These are phyloP conservation scores for Catharanthus roseus DNA, from an alignment of 257 asterid genomes.

Conservation along the genomic window DNA sequence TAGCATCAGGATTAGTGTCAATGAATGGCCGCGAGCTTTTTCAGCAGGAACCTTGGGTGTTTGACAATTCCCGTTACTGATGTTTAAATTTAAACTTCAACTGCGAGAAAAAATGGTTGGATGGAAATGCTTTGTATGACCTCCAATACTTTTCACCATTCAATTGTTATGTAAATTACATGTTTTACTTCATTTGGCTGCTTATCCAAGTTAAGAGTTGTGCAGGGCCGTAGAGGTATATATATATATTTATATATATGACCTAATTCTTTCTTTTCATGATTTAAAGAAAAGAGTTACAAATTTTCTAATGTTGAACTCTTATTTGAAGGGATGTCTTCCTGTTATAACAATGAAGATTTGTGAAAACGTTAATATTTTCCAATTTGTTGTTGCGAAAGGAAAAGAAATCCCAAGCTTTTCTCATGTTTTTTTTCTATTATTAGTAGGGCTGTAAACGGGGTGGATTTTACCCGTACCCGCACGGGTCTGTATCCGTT, in stretches of 20 bases:
- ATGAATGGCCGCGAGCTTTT: slow-evolving; percentile 91
- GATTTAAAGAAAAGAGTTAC: no score
- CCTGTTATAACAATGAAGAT: no score
- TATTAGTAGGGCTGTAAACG: no score
- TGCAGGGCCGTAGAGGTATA: background rate
- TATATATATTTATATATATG: no score
- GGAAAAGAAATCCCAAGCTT: no score
- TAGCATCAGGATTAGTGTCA: slow-evolving; percentile 64
- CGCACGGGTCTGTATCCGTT: no score
- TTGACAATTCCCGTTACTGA: slow-evolving; percentile 57
- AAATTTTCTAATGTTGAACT: background rate
- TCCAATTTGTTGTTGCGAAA: no score
- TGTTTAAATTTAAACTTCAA: background rate
- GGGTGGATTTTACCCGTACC: no score
- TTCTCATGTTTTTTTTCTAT: no score
- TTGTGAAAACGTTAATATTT: no score
- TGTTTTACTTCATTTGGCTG: background rate
- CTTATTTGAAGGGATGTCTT: no score
- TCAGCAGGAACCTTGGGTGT: slow-evolving; percentile 71
- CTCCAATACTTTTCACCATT: background rate
- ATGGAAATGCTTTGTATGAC: background rate
- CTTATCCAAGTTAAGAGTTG: background rate
- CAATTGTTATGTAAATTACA: background rate
- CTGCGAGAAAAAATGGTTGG: background rate
- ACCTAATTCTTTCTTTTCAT: no score